Conservation (phyloP, 179 eudicot genomes). For the Pouteria campechiana region DNA sequence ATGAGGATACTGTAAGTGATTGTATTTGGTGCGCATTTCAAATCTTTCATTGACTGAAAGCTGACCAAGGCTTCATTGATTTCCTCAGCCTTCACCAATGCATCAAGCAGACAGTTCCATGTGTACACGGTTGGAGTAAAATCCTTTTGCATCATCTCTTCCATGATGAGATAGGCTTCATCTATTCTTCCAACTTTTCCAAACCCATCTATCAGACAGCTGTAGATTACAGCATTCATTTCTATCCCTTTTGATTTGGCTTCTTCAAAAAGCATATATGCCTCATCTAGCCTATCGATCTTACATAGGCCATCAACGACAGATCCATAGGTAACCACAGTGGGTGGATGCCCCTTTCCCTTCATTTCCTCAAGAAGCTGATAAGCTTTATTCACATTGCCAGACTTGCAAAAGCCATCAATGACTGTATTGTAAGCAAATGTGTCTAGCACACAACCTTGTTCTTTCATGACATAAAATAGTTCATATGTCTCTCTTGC, state of each 20-base stretch:
- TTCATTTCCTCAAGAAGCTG: slow-evolving; percentile 95
- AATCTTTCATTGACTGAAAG: slow-evolving; percentile 82
- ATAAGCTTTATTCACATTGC: slow-evolving; percentile 83
- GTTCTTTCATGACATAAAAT: slow-evolving; percentile 73
- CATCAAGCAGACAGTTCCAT: slow-evolving; percentile 88
- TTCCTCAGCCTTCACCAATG: slow-evolving; percentile 82
- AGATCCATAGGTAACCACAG: slow-evolving; percentile 90
- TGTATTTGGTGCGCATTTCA: slow-evolving; percentile 54
- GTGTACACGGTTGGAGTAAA: slow-evolving; percentile 65
- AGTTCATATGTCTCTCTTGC: slow-evolving; percentile 75
- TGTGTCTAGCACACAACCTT: slow-evolving; percentile 67
- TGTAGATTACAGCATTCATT: slow-evolving; percentile 60
- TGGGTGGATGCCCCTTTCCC: slow-evolving; percentile 55
- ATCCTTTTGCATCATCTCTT: slow-evolving; percentile 86
- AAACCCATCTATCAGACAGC: slow-evolving; percentile 89
- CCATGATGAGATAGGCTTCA: slow-evolving; percentile 90
- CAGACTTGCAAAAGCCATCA: slow-evolving; percentile 90
- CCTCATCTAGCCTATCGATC: slow-evolving; percentile 95
- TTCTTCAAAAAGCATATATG: slow-evolving; percentile 98
- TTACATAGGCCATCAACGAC: slow-evolving; percentile 90
- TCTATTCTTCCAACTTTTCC: slow-evolving; percentile 93
- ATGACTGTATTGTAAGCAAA: slow-evolving; percentile 84
- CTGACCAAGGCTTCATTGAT: slow-evolving; percentile 85
- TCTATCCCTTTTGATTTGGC: slow-evolving; percentile 69
- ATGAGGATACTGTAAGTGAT: slow-evolving; percentile 71